These are phyloP conservation scores for Chaetomium tenue DNA, from an alignment of 495 filamentous ascomycete genomes.

Conservation along the genomic window DNA sequence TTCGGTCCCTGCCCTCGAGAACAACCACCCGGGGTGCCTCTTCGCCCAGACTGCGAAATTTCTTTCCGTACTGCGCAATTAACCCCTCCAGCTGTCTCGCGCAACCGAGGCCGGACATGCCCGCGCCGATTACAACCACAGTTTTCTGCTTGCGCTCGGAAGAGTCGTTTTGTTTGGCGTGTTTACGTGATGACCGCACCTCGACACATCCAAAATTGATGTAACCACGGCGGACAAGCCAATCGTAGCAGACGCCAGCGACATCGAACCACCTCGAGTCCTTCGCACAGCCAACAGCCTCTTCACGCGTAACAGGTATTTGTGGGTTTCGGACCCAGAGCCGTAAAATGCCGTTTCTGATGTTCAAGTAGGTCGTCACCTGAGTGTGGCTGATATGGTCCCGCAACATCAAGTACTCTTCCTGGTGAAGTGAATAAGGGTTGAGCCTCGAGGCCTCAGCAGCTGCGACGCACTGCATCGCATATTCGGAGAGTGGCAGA, in stretches of 20 bases:
- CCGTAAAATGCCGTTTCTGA: slow-evolving; percentile 90
- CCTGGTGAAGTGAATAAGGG: slow-evolving; percentile 81
- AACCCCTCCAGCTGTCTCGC: slow-evolving; percentile 86
- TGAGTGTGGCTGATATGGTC: slow-evolving; percentile 81
- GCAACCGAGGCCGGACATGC: slow-evolving; percentile 87
- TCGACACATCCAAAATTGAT: slow-evolving; percentile 96
- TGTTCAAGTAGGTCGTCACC: slow-evolving; percentile 95
- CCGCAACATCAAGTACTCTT: slow-evolving; percentile 77
- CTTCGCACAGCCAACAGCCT: slow-evolving; percentile 89
- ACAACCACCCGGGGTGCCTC: slow-evolving; percentile 72
- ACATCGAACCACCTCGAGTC: slow-evolving; percentile 88
- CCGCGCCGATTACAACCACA: slow-evolving; percentile 87
- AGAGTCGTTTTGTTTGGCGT: slow-evolving; percentile 25
- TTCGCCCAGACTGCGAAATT: slow-evolving; percentile 60
- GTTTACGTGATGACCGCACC: slow-evolving; percentile 37
- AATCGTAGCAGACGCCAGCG: slow-evolving; percentile 85
- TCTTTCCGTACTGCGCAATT: slow-evolving; percentile 70
- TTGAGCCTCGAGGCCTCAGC: slow-evolving; percentile 87
- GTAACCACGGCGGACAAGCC: slow-evolving; percentile 85
- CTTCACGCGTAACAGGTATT: slow-evolving; percentile 78
- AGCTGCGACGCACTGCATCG: slow-evolving; percentile 80
- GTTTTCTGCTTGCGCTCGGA: slow-evolving; percentile 56
- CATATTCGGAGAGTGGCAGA: slow-evolving; percentile 70
- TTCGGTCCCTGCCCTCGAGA: slow-evolving; percentile 79
- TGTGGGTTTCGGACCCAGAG: slow-evolving; percentile 90